Evolutionary conservation across 257 asterid species (phyloP).

Genomic region (Solanum sejunctum): DNA sequence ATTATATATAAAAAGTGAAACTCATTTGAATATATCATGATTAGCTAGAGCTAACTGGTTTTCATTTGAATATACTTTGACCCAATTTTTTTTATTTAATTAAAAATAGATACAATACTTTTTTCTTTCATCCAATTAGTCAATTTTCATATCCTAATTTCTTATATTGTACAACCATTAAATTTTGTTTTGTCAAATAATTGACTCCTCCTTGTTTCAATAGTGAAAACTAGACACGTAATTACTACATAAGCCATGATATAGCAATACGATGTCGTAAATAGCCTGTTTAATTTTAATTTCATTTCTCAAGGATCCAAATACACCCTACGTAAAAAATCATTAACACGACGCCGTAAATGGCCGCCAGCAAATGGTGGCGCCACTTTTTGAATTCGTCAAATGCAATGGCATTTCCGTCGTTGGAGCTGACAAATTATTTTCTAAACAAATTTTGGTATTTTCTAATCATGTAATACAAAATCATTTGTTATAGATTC

Average conservation of each 20-base stretch:
- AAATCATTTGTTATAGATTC: not conserved
- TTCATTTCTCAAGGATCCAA: too few relatives aligned
- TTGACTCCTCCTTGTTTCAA: not conserved
- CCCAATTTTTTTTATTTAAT: not conserved
- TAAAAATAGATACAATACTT: not conserved
- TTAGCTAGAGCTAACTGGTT: too few relatives aligned
- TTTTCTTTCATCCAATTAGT: not conserved
- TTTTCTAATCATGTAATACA: not conserved
- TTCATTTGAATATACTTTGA: not conserved
- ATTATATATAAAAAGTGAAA: too few relatives aligned
- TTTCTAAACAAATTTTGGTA: conserved; percentile 9
- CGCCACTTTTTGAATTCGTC: conserved; percentile 43
- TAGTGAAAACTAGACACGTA: not conserved
- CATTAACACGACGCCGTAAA: too few relatives aligned
- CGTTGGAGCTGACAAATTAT: conserved; percentile 40
- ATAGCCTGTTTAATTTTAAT: too few relatives aligned
- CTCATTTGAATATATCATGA: too few relatives aligned
- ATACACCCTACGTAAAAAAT: too few relatives aligned
- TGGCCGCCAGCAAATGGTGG: conserved; percentile 30
- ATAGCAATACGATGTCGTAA: not conserved
- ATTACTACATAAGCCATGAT: not conserved
- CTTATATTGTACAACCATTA: not conserved
- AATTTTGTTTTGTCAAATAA: not conserved
- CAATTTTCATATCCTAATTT: not conserved
- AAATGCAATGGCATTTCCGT: conserved; percentile 44